Percentiles rank a stretch among this genome's conserved stretches.
phyloP scores from a whole-genome alignment of 2,329 filamentous ascomycete genomes.

The Ophiostoma ips region DNA sequence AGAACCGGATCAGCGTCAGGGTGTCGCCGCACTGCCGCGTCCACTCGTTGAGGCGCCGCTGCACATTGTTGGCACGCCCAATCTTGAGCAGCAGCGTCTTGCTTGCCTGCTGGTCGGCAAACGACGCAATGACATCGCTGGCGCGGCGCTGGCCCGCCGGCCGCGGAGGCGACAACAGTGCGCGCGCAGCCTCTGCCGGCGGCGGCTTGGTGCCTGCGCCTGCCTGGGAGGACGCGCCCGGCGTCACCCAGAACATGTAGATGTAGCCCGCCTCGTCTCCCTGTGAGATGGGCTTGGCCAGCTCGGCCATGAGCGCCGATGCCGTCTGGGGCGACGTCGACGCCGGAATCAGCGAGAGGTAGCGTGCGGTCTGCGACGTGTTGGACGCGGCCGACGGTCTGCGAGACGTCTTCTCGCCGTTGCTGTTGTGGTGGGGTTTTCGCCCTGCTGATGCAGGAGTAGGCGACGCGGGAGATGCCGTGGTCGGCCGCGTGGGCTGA shows the following conservation, averaged over 20 bases:
- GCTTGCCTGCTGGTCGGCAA: constrained; percentile 22
- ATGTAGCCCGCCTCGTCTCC: constrained; percentile 81
- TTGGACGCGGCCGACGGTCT: constrained; percentile 13
- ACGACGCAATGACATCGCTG: constrained; percentile 41
- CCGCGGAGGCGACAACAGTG: constrained; percentile 38
- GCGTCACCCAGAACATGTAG: constrained; percentile 96
- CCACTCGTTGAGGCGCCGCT: constrained; percentile 86
- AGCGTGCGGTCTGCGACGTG: constrained; percentile 26
- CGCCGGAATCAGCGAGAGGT: constrained; percentile 56
- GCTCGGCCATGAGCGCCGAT: constrained; percentile 59
- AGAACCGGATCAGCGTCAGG: constrained; percentile 77
- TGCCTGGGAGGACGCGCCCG: constrained; percentile 40
- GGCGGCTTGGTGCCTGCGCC: constrained; percentile 38
- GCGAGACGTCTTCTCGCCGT: constrained; percentile 11
- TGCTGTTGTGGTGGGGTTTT: background rate
- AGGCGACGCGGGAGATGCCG: background rate
- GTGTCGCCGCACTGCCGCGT: constrained; percentile 82
- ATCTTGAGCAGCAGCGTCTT: constrained; percentile 42
- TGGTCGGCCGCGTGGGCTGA: constrained; percentile 18
- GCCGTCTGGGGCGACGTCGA: constrained; percentile 52
- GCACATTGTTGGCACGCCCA: constrained; percentile 64
- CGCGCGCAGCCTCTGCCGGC: constrained; percentile 43
- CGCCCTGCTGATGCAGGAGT: background rate
- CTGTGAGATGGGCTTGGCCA: constrained; percentile 59
- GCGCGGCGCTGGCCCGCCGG: constrained; percentile 29